Base-by-base conservation (phyloP, 148 eudicot genomes). In the Chenopodium formosanum region DNA sequence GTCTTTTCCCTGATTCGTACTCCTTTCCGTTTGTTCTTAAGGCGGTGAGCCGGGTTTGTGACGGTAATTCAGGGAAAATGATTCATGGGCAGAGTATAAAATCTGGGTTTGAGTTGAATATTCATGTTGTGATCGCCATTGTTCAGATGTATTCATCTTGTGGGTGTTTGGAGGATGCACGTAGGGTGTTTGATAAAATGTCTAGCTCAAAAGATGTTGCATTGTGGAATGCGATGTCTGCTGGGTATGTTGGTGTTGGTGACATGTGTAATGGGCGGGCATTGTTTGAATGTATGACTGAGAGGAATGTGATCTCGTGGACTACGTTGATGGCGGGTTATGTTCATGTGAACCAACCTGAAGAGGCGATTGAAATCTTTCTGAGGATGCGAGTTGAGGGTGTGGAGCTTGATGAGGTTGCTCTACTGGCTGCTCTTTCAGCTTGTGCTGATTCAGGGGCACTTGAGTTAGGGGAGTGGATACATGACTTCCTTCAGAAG, bases 261-360 rank as follows among this genome's bases (percentile, higher is more conserved):
- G 78, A 79, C 13, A 87, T 80, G 82, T 88, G 82, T 34, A 76
- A 7, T 66, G 92, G 91, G 0, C 58, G 70, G 75, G 66, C 62
- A 4, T 65, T 91, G 84, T 89, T 94, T 56, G 86, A 81, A 71
- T 75, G n/a, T 1, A 90, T 88, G 91, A 87, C 89, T 22, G 65
- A 46, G 37, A 92, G 82, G 81, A 90, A 90, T 90, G 92, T 92
- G 81, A 85, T 92, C 80, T 91, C 94, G 58, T 94, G 98, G 96
- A 92, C 98, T 63, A 82, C 90, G 62, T 50, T 92, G 75, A 89
- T 94, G 77, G 81, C 91, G 1, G 92, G 92, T 16, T 94, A 88
- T 79, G 88, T 79, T 76, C 92, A 85, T 25, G 80, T 70, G 46
- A 83, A 74, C 37, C 81, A 76, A 67, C 87, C 88, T 0, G 62